Base-by-base conservation (phyloP, 768 basidiomycete genomes). In the Kwoniella sp. region DNA sequence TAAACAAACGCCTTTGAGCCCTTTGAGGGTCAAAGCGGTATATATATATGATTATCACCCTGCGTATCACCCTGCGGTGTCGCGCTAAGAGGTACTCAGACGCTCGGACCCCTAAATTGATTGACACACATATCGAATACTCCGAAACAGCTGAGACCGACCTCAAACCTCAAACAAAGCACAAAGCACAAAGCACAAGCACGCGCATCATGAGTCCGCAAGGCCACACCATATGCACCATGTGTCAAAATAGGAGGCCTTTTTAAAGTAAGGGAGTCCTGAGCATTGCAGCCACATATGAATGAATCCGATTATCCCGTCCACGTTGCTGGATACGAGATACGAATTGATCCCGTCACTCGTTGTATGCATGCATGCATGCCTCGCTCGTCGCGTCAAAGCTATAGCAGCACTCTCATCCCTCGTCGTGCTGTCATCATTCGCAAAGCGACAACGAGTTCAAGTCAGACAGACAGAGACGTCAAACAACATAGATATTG, bases 341-440 rank as follows among this genome's bases (percentile, higher is more conserved):
- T 44, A 15, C 17, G 10, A 44, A 9, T 44, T 44, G 40, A 44
- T 44, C 40, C 40, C 40, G 40, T 44, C 40, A 19, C 40, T 44
- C 33, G 13, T 13, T 33, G 33, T 13, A 6, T 33, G 33, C 33
- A n/a, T n/a, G n/a, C n/a, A n/a, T n/a, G n/a, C n/a, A n/a, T n/a
- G n/a, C 33, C 17, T 44, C 40, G 17, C 40, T 44, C 40, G 40
- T 44, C 40, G 40, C 40, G 40, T 44, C 40, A 6, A 44, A 6
- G 40, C 40, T 44, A 9, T 4, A 13, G n/a, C n/a, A 33, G 33
- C 33, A 9, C 8, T 6, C 40, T 44, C 17, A 19, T 9, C 33
- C 7, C 40, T 44, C 17, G 58, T 49, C 47, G 49, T 59, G 49
- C 58, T 59, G 58, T 59, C 47, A 51, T 33, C n/a, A n/a, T n/a